These are phyloP conservation scores for Cyberlindnera mycetangii DNA, from an alignment of 805 yeast species.

Conservation along the genomic window DNA sequence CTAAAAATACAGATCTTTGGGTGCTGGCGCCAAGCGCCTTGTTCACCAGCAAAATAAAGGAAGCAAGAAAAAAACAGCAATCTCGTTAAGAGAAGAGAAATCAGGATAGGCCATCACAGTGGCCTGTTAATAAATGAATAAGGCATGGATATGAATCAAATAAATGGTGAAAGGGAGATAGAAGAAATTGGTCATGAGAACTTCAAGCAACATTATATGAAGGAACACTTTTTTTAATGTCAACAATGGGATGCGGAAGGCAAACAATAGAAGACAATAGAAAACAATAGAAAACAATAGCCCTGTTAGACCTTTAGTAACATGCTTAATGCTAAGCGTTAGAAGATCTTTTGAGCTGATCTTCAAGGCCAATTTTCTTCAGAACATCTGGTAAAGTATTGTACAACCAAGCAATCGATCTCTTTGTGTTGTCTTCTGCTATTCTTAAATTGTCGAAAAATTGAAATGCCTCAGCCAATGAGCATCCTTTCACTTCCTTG, in stretches of 20 bases:
- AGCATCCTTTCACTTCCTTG: slow-evolving; percentile 26
- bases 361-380: slow-evolving; percentile 29
- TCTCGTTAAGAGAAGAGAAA: not conserved
- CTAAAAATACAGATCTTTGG: not conserved
- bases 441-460: slow-evolving; percentile 32
- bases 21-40: no score
- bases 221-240: no score
- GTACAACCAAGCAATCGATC: slow-evolving; percentile 37
- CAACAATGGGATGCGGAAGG: not conserved
- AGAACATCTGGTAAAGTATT: slow-evolving; percentile 32
- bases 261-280: not conserved
- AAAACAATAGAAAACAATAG: not conserved
- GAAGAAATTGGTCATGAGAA: not conserved
- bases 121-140: not conserved
- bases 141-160: not conserved
- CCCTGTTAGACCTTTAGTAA: no score
- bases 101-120: no score
- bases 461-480: slow-evolving; percentile 29
- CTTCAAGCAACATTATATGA: not conserved
- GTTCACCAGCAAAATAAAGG: no score
- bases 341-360: slow-evolving; percentile 25
- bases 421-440: slow-evolving; percentile 29
- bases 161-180: not conserved
- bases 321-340: slow-evolving; percentile 1
- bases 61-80: no score